These are phyloP conservation scores for Termitomyces eurrhizus DNA, from an alignment of 768 basidiomycete species.

Conservation along the genomic window DNA sequence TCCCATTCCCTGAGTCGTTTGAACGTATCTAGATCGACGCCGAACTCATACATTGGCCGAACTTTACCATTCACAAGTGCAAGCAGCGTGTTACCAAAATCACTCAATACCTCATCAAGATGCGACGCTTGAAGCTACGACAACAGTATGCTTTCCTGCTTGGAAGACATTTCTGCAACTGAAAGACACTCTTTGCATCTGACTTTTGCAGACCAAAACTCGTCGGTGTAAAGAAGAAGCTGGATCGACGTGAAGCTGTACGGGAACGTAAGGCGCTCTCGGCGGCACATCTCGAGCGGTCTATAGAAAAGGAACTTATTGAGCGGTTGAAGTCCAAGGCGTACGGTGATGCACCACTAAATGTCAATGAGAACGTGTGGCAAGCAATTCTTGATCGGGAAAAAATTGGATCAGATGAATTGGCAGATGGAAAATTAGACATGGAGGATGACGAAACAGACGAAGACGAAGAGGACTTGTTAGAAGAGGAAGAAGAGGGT, in stretches of 20 bases:
- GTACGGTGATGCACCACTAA: slow-evolving; percentile 95
- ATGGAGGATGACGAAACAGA: slow-evolving; percentile 56
- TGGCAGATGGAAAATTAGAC: slow-evolving; percentile 46
- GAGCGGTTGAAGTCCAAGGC: slow-evolving; percentile 95
- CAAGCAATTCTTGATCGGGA: slow-evolving; percentile 86
- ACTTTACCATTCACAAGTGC: slow-evolving; percentile 97
- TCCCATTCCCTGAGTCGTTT: neutral
- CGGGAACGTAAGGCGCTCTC: slow-evolving; percentile 95
- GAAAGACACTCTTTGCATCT: neutral
- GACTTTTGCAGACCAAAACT: slow-evolving; percentile 72
- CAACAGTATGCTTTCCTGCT: slow-evolving; percentile 60
- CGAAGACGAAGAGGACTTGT: slow-evolving; percentile 58
- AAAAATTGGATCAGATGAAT: slow-evolving; percentile 48
- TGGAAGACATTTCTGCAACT: neutral
- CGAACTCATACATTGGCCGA: slow-evolving; percentile 97
- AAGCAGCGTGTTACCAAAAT: slow-evolving; percentile 99
- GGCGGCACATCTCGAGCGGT: slow-evolving; percentile 91
- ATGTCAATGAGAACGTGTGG: slow-evolving; percentile 98
- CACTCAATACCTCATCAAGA: slow-evolving; percentile 98
- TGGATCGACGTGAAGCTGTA: slow-evolving; percentile 86
- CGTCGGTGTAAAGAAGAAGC: slow-evolving; percentile 94
- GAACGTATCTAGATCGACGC: slow-evolving; percentile 75
- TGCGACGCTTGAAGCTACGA: slow-evolving; percentile 84
- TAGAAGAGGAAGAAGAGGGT: slow-evolving; percentile 45
- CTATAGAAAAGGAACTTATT: slow-evolving; percentile 94